phyloP scores from a whole-genome alignment of 2,329 filamentous ascomycete species.

The Septoria linicola region DNA sequence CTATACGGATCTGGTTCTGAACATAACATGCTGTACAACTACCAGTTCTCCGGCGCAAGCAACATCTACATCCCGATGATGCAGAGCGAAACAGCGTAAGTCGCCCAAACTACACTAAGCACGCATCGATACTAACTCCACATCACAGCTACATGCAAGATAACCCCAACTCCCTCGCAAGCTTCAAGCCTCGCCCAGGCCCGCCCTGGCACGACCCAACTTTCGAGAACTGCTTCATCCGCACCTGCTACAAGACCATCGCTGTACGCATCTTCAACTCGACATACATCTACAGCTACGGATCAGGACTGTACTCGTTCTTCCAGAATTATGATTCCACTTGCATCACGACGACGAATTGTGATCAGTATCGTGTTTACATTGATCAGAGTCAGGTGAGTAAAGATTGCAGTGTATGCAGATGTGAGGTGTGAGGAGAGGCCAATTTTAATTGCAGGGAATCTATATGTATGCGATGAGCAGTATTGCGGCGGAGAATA shows the following conservation, averaged over 20 bases:
- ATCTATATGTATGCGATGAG: constrained; percentile 47
- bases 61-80: constrained; percentile 81
- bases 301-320: constrained; percentile 56
- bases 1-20: constrained; percentile 67
- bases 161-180: constrained; percentile 70
- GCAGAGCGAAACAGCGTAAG: constrained; percentile 77
- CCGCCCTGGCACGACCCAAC: constrained; percentile 62
- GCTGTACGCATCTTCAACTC: constrained; percentile 71
- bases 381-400: constrained; percentile 36
- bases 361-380: constrained; percentile 50
- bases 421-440: background rate
- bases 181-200: constrained; percentile 58
- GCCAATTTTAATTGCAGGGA: too few species aligned
- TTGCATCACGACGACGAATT: constrained; percentile 48
- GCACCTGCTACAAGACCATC: constrained; percentile 69
- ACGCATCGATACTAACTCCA: background rate
- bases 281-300: constrained; percentile 46
- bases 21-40: constrained; percentile 68
- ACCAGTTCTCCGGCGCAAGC: constrained; percentile 74
- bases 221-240: constrained; percentile 59
- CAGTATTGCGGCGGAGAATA: constrained; percentile 48
- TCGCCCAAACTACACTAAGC: too few species aligned
- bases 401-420: background rate
- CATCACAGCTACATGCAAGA: constrained; percentile 67
- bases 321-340: constrained; percentile 56